Conservation (phyloP, 345 rosid genomes). For the Physaria fendleri region DNA sequence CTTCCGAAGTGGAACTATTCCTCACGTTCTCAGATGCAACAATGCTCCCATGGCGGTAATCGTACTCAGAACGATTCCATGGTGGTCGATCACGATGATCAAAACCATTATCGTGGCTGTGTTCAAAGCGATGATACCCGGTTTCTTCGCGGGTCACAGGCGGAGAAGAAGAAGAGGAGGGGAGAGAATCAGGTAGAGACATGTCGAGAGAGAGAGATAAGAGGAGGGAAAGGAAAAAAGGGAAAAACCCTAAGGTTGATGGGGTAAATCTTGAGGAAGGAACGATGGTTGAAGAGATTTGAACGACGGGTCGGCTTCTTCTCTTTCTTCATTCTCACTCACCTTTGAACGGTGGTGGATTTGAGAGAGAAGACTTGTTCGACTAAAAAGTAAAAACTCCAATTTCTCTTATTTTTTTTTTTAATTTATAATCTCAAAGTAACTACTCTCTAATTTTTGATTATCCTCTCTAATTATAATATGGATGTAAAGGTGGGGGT, state of each 20-base stretch:
- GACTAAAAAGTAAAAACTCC: constrained; percentile 26
- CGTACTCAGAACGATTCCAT: constrained; percentile 39
- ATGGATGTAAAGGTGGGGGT: too few relatives aligned
- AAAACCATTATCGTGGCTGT: constrained; percentile 25
- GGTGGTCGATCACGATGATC: constrained; percentile 30
- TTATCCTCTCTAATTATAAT: too few relatives aligned
- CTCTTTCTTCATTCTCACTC: constrained; percentile 36
- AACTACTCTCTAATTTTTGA: too few relatives aligned
- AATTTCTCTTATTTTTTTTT: neutral
- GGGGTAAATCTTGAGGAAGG: constrained; percentile 12
- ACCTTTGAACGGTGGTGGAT: constrained; percentile 36
- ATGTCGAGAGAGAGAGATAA: constrained; percentile 22
- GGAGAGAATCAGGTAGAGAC: constrained; percentile 46
- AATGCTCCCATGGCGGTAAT: constrained; percentile 41
- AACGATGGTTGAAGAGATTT: constrained; percentile 11
- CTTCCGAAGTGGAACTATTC: constrained; percentile 39
- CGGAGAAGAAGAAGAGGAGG: constrained; percentile 32
- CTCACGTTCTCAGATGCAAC: constrained; percentile 32
- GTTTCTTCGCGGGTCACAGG: constrained; percentile 41
- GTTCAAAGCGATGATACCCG: constrained; percentile 33
- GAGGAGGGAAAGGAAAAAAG: neutral
- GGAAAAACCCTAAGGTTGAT: constrained; percentile 31
- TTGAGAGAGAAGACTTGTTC: constrained; percentile 14
- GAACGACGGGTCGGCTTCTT: constrained; percentile 30
- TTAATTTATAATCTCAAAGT: neutral